Conservation (phyloP, 352 stramenopile genomes). For the Thraustochytrium striatum region DNA sequence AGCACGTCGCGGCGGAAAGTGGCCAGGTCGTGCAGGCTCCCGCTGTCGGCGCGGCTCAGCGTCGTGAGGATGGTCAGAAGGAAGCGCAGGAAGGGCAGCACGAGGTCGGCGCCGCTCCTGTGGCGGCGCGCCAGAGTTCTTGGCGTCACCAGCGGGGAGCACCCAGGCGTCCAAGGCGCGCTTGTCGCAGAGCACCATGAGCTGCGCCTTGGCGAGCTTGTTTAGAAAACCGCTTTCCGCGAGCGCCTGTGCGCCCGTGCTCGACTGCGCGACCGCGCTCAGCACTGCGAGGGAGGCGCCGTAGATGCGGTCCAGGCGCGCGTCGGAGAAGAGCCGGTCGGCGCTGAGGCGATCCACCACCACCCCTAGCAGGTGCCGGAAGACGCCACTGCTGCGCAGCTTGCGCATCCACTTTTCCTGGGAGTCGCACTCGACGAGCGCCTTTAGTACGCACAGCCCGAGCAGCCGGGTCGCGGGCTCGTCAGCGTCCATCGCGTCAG, state of each 20-base stretch:
- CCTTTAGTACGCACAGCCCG: constrained; percentile 8
- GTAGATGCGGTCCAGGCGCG: constrained; percentile 15
- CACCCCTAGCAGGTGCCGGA: background rate
- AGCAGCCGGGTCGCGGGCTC: background rate
- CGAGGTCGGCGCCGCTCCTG: too few relatives aligned
- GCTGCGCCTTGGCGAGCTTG: background rate
- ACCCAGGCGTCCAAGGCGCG: constrained; percentile 34
- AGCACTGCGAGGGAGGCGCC: constrained; percentile 12
- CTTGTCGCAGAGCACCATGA: constrained; percentile 36
- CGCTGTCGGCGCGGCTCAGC: background rate
- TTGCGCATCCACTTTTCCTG: background rate
- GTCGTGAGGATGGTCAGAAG: constrained; percentile 24
- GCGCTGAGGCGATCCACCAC: constrained; percentile 20
- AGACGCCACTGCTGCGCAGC: background rate
- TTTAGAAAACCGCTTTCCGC: constrained; percentile 36
- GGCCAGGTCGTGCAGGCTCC: background rate
- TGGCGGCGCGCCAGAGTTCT: constrained; percentile 13
- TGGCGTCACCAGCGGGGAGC: background rate
- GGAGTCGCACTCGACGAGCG: constrained; percentile 27
- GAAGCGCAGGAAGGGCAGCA: constrained; percentile 21
- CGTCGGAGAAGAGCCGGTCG: background rate
- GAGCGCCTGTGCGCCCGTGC: background rate
- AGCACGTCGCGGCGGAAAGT: background rate
- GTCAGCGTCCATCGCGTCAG: constrained; percentile 24
- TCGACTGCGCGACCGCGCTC: background rate